These are phyloP conservation scores for Fomitopsis schrenkii DNA, from an alignment of 1,284 basidiomycete species.

Conservation along the genomic window DNA sequence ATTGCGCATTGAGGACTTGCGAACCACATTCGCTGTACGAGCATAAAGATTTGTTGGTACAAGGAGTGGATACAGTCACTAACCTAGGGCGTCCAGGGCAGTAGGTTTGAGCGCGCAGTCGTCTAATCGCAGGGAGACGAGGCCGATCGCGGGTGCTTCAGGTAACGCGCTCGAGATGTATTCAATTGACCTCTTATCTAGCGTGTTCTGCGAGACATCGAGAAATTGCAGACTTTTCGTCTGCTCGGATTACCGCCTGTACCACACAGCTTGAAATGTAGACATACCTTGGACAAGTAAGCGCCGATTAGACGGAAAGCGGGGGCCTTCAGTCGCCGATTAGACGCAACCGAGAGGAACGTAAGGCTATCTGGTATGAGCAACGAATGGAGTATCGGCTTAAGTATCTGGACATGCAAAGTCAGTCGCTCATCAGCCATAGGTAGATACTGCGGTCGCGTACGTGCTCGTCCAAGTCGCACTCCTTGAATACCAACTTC, in stretches of 20 bases:
- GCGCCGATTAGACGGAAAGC: slow-evolving; percentile 83
- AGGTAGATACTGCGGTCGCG: slow-evolving; percentile 15
- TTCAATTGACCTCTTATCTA: slow-evolving; percentile 85
- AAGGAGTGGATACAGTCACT: slow-evolving; percentile 23
- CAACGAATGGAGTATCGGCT: slow-evolving; percentile 88
- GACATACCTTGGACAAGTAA: slow-evolving; percentile 67
- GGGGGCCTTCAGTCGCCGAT: slow-evolving; percentile 72
- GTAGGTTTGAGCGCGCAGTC: slow-evolving; percentile 74
- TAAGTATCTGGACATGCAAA: slow-evolving; percentile 55
- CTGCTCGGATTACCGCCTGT: slow-evolving; percentile 30
- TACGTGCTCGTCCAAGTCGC: slow-evolving; percentile 78
- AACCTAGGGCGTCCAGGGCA: slow-evolving; percentile 75
- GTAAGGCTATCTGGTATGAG: slow-evolving; percentile 82
- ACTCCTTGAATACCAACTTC: slow-evolving; percentile 78
- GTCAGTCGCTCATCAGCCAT: not conserved
- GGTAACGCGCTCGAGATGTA: slow-evolving; percentile 72
- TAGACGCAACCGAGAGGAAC: slow-evolving; percentile 85
- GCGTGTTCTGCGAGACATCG: slow-evolving; percentile 83
- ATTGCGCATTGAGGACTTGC: slow-evolving; percentile 79
- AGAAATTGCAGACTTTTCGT: slow-evolving; percentile 77
- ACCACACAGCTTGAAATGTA: not conserved
- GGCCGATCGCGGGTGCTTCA: slow-evolving; percentile 47
- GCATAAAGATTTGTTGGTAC: not conserved
- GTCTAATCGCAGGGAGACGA: slow-evolving; percentile 81
- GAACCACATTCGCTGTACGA: slow-evolving; percentile 69